Evolutionary conservation across 768 basidiomycete species (phyloP), one percentile per base, ranked within the genome.

Genomic region (Lactarius deliciosus): DNA sequence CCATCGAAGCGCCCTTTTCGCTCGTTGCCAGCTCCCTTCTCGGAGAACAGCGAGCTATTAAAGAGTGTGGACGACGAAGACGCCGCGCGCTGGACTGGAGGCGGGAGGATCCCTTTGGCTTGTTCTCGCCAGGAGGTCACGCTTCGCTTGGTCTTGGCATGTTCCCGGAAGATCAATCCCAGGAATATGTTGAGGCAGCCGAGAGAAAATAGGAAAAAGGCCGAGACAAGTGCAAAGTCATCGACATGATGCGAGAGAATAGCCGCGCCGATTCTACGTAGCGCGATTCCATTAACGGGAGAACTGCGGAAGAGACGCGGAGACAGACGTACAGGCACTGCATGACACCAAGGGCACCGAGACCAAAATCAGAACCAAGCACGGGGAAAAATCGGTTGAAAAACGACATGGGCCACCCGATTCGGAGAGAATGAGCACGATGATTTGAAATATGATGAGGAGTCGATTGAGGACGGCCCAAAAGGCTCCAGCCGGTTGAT

Each of bases 401-500:
- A 80, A 94, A 91, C 25, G 79, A 74, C 6, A 83, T 74, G 15
- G 92, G 93, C 84, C 92, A 91, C 69, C 90, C 88, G 64, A 94
- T 71, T 97, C 95, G 66, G 94, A 90, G 66, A 94, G 77, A 69
- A 94, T 77, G 73, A 96, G 86, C 34, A 92, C 80, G 72, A 94
- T 74, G 68, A 88, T 83, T 79, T 95, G 91, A 76, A 90, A 87
- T 64, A 94, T 85, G 76, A 96, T 92, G 75, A 96, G 84, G 63
- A 96, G 81, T 65, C 92, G 82, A 76, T 93, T 93, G 67, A 96
- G 80, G 68, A 96, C 86, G 10, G 92, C 90, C 91, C 93, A 97
- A 78, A 97, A 96, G 11, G 85, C 84, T 34, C 94, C 94, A 28
- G 91, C 94, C 34, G 91, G 84, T 76, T 96, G 92, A 75, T 94